Evolutionary conservation across 164 flowering plant genomes (phyloP), one percentile per base, ranked within the genome.

Genomic region (Vitis rotundifolia): DNA sequence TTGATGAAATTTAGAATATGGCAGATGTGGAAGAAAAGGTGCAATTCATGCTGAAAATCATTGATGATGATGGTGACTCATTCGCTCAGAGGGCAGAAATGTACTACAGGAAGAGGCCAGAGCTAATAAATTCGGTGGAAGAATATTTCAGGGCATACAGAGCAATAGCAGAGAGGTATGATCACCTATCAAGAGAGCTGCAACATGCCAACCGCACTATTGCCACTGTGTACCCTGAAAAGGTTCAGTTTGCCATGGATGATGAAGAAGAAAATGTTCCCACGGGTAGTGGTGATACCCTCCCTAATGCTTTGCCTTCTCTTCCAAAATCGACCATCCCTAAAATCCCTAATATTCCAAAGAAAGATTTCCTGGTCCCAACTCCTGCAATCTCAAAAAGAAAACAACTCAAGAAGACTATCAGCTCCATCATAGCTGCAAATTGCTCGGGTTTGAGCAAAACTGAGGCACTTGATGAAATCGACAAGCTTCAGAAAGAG

Each of bases 21-120:
- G 54, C 84, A 91, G 98, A 93, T 80, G 87, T 93, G 95, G 96
- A 91, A 71, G 94, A 88, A 55, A 93, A 88, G 76, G 93, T 93
- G 51, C 68, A 74, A 12, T 48, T 57, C 59, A 86, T 82, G 76
- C 85, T 93, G n/a, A 75, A 71, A 67, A 86, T 94, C 79, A 81
- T 94, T 6, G 89, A 89, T 13, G 86, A 87, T 50, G 93, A 89
- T 70, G 97, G 93, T 9, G 98, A 94, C 73, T 78, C 98, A 11
- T 94, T 94, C 70, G 87, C 87, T 9, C 77, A 81, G 73, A 77
- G 94, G 66, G 96, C 94, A 13, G 96, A 94, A 78, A 89, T 88
- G 92, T 94, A 88, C 76, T 94, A 85, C 76, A 83, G 71, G 68
- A 87, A 81, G 77, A 87, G 97, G 76, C 98, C 98, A 6, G 98